Evolutionary conservation across 2,329 filamentous ascomycete genomes (phyloP).

Genomic region (Penicillium palitans): DNA sequence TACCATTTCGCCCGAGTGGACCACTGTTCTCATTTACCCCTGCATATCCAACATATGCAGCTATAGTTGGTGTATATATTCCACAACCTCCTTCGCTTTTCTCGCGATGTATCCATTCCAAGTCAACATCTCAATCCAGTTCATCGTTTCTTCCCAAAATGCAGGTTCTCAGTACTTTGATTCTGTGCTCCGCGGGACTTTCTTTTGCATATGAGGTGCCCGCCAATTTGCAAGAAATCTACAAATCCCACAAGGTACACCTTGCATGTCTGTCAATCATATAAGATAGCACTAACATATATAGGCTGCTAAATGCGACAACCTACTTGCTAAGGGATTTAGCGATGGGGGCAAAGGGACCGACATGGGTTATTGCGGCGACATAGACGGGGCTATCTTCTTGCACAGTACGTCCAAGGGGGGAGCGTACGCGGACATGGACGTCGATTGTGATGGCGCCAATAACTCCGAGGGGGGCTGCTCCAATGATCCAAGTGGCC

Average conservation of each 20-base stretch:
- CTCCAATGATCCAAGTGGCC: slow-evolving; percentile 42
- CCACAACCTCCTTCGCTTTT: neutral
- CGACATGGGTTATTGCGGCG: slow-evolving; percentile 50
- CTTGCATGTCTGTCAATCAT: neutral
- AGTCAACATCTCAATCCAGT: neutral
- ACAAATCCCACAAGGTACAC: slow-evolving; percentile 22
- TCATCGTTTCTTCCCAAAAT: neutral
- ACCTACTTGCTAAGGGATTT: slow-evolving; percentile 21
- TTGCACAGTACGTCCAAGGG: slow-evolving; percentile 43
- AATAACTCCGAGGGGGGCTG: slow-evolving; percentile 51
- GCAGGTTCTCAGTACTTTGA: neutral
- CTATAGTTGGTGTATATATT: neutral
- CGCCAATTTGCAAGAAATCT: slow-evolving; percentile 21
- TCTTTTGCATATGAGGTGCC: slow-evolving; percentile 19
- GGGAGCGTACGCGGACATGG: slow-evolving; percentile 53
- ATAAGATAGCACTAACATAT: neutral
- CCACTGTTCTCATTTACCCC: neutral
- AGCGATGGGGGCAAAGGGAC: no score
- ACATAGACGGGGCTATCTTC: slow-evolving; percentile 52
- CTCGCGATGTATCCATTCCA: neutral
- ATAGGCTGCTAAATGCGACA: slow-evolving; percentile 20
- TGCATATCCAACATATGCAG: neutral
- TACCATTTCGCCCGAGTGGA: neutral
- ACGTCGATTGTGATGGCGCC: slow-evolving; percentile 60
- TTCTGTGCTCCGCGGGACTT: neutral